Percentiles rank a stretch among this genome's conserved stretches.
phyloP scores from a whole-genome alignment of 2,329 filamentous ascomycete genomes.

The Metarhizium brunneum region DNA sequence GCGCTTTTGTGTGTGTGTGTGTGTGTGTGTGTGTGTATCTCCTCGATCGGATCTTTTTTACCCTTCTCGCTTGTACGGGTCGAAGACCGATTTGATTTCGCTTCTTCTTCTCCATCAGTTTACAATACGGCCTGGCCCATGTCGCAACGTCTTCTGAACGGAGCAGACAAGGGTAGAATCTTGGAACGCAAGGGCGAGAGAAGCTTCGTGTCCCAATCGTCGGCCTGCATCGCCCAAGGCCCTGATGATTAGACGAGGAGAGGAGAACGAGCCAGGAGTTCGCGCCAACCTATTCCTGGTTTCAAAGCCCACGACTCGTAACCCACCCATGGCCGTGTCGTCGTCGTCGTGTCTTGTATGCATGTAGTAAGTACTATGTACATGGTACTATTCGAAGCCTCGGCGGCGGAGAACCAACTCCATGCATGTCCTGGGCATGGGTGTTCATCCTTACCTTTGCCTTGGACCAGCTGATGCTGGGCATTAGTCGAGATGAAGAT shows the following conservation, averaged over 20 bases:
- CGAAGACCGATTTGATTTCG: neutral
- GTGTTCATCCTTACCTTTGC: neutral
- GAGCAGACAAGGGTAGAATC: neutral
- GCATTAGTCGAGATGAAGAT: neutral
- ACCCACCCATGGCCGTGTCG: neutral
- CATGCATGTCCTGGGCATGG: neutral
- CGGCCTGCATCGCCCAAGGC: neutral
- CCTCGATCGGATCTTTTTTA: too few species aligned
- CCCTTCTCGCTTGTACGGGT: neutral
- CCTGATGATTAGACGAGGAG: neutral
- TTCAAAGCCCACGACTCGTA: neutral
- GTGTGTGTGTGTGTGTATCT: too few species aligned
- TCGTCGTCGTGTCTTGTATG: too few species aligned
- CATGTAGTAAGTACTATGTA: too few species aligned
- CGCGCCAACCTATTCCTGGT: neutral
- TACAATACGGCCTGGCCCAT: neutral
- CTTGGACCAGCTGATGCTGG: too few species aligned
- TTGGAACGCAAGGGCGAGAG: neutral
- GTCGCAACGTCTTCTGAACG: neutral
- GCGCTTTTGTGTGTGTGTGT: too few species aligned
- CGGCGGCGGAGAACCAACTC: too few species aligned
- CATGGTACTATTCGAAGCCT: too few species aligned
- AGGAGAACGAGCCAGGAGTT: neutral
- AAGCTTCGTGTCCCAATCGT: neutral
- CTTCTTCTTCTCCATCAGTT: neutral